Base-by-base conservation (phyloP, 1,139 yeast genomes). In the Blastobotrys indianensis region DNA sequence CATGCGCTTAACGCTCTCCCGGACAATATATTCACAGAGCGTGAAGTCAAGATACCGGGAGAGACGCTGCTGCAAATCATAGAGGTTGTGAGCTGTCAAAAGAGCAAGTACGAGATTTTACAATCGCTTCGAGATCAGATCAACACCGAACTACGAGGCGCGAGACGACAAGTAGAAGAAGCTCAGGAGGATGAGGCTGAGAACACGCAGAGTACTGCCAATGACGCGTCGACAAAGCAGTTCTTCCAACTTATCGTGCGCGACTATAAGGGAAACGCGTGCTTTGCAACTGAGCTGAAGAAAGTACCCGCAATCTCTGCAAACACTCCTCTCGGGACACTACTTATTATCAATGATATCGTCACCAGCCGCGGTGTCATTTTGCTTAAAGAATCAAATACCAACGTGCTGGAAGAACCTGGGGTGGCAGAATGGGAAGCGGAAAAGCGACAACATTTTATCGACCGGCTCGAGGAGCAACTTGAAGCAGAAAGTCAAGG, bases 211-310 rank as follows among this genome's bases (percentile, higher is more conserved):
- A 28, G 16, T 11, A 10, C 13, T n/a, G 17, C 32, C 1, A 28
- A 37, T n/a, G 20, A 25, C 25, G 20, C 35, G 7, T 31, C 25
- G 5, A 8, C 31, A 8, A 33, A 32, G 12, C n/a, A 42, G 9
- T 47, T 45, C 2, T 46, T 52, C 5, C 52, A 50, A 41, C 45
- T 60, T 32, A 45, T 54, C 5, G 42, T 60, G 4, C 59, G 58
- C 37, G 65, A 60, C 37, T 30, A 46, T 11, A 46, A 46, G 6
- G 58, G 60, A 4, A 47, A 47, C n/a, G 37, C 49, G 34, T 52
- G 52, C 33, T 61, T 56, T 40, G 65, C 60, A 12, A 41, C 60
- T 15, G 61, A 57, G 41, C 40, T 50, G n/a, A 48, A 52, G 32
- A 41, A 41, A n/a, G 36, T 56, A 13, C 46, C 52, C 5, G 51